Conservation (phyloP, 192 early-diverging fungal species). For the Radiomyces spectabilis region DNA sequence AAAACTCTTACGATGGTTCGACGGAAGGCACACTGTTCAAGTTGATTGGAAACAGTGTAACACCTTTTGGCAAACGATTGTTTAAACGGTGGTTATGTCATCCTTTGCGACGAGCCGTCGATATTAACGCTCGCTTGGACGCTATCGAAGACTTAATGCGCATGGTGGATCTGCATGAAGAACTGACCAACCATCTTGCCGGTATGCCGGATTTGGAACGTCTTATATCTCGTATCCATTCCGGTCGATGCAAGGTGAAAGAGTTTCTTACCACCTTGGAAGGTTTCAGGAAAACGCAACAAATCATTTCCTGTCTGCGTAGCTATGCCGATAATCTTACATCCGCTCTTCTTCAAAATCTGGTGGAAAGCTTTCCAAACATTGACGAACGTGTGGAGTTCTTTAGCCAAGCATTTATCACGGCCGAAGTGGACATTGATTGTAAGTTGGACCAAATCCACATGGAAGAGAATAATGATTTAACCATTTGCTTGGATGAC, state of each 20-base stretch:
- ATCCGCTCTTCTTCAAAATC: constrained; percentile 39
- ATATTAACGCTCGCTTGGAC: constrained; percentile 82
- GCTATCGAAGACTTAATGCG: constrained; percentile 77
- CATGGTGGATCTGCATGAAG: constrained; percentile 38
- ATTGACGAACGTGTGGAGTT: constrained; percentile 58
- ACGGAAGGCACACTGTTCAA: constrained; percentile 77
- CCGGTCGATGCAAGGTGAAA: constrained; percentile 73
- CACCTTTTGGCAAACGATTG: constrained; percentile 84
- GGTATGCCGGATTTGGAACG: constrained; percentile 85
- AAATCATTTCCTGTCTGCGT: constrained; percentile 8
- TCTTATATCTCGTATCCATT: constrained; percentile 83
- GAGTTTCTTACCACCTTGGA: constrained; percentile 72
- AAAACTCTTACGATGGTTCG: constrained; percentile 69
- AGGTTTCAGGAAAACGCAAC: constrained; percentile 47
- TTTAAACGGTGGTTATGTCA: constrained; percentile 85
- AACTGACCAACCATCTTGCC: constrained; percentile 34
- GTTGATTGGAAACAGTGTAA: constrained; percentile 75
- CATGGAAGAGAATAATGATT: neutral
- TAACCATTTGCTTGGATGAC: neutral
- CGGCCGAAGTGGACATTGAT: constrained; percentile 24
- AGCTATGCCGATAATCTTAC: constrained; percentile 30
- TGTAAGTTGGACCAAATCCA: constrained; percentile 9
- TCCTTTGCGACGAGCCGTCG: constrained; percentile 58
- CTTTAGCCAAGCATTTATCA: constrained; percentile 50
- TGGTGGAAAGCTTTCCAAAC: constrained; percentile 45